phyloP scores from a whole-genome alignment of 2,329 filamentous ascomycete species.

The Aureobasidium melanogenum region DNA sequence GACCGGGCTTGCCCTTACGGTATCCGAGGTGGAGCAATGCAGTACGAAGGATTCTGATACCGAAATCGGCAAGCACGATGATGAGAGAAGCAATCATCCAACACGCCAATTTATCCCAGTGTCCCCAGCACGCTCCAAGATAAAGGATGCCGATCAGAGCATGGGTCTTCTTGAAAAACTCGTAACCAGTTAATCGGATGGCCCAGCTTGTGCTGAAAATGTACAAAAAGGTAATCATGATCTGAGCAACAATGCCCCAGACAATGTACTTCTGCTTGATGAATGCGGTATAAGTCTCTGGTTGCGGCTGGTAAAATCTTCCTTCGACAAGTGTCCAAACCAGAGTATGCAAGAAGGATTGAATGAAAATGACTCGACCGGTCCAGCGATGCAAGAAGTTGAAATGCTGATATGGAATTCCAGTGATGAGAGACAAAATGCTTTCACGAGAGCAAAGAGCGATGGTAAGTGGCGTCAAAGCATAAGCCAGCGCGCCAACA shows the following conservation, averaged over 20 bases:
- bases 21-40: constrained; percentile 53
- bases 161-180: constrained; percentile 67
- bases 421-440: constrained; percentile 59
- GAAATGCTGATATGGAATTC: constrained; percentile 67
- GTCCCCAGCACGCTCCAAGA: constrained; percentile 65
- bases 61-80: constrained; percentile 58
- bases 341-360: constrained; percentile 61
- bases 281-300: constrained; percentile 46
- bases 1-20: constrained; percentile 22
- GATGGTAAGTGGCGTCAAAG: constrained; percentile 61
- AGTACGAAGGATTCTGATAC: constrained; percentile 49
- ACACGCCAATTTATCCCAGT: constrained; percentile 60
- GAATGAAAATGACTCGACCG: constrained; percentile 62
- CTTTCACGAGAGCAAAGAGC: constrained; percentile 61
- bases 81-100: constrained; percentile 59
- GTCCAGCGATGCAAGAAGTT: constrained; percentile 71
- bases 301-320: constrained; percentile 63
- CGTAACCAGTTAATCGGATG: constrained; percentile 62
- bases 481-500: constrained; percentile 62
- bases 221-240: constrained; percentile 53
- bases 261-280: constrained; percentile 60
- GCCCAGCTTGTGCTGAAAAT: constrained; percentile 50
- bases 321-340: constrained; percentile 61
- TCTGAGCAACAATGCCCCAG: constrained; percentile 63
- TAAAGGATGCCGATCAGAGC: constrained; percentile 66